Evolutionary conservation across 805 yeast genomes (phyloP), one percentile per base, ranked within the genome.

Genomic region (Saccharomycopsis schoenii): DNA sequence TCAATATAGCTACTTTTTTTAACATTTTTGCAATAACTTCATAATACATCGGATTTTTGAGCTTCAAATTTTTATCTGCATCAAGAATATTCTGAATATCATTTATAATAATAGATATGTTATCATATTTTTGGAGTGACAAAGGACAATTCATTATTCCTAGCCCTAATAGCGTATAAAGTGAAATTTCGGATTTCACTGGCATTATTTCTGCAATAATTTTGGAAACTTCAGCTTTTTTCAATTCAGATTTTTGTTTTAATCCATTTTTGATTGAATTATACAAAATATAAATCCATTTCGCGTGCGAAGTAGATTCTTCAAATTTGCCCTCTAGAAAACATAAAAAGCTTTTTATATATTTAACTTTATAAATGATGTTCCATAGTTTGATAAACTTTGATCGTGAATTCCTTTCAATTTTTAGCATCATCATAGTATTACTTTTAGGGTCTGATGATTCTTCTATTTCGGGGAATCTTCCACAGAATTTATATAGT

Each of bases 381-480:
- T 60, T 57, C 10, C 62, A 54, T 51, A 61, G 55, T 12, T 63
- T 57, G 47, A 60, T 39, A 34, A 41, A 55, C 36, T 29, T 56
- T 57, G 56, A 29, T 24, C 14, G 34, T 11, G 58, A 57, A 37
- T 34, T 55, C 24, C 19, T 55, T 24, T 19, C 51, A 14, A 58
- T 58, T 61, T 64, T 65, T 21, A 55, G 56, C 34, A 67, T 19
- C 6, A 57, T 56, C 41, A 64, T 66, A 9, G 65, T 58, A 55
- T 68, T 60, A 56, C 61, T 61, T 57, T 65, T 66, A 6, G 68
- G 64, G 29, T 67, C 68, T 39, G 64, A 63, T 19, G 59, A 58
- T 36, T 66, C 60, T 54, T 68, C 69, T 9, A 68, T 57, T 34
- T 67, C 69, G 4, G 67, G 67, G 57, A 65, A 62, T 37, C 61